Percentiles rank a stretch among this genome's conserved stretches.
Evolutionary conservation across 768 basidiomycete species (phyloP).

Genomic region (Cystofilobasidium ferigula): DNA sequence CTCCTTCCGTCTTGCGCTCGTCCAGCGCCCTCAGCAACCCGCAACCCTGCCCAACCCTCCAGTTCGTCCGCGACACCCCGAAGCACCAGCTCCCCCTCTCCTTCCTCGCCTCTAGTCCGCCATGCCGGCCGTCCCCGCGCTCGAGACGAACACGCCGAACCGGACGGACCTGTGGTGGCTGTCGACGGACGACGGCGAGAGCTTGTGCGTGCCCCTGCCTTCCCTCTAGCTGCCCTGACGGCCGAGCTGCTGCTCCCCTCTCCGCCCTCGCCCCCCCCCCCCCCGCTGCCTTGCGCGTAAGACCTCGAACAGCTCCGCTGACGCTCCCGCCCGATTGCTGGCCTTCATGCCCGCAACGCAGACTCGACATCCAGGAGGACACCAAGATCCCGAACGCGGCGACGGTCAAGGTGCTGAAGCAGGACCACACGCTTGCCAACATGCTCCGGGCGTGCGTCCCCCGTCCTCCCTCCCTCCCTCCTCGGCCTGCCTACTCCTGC

Average conservation of each 20-base stretch:
- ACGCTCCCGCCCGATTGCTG: no score
- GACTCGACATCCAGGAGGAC: slow-evolving; percentile 84
- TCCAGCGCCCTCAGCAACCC: no score
- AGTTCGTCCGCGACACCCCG: background rate
- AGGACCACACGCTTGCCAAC: slow-evolving; percentile 92
- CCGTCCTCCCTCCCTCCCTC: background rate
- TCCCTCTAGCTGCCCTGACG: background rate
- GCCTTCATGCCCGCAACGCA: slow-evolving; percentile 37
- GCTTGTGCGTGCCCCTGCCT: slow-evolving; percentile 70
- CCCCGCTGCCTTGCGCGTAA: no score
- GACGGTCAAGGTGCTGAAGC: slow-evolving; percentile 84
- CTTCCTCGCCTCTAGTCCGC: no score
- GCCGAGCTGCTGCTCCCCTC: background rate
- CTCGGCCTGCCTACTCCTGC: no score
- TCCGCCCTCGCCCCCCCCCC: no score
- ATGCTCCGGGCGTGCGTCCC: slow-evolving; percentile 83
- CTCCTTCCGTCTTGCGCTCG: no score
- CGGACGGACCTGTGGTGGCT: slow-evolving; percentile 83
- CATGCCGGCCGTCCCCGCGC: slow-evolving; percentile 35
- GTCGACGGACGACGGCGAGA: slow-evolving; percentile 67
- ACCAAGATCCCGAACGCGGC: slow-evolving; percentile 97
- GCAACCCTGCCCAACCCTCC: no score
- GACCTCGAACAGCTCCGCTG: no score
- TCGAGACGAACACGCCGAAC: slow-evolving; percentile 76
- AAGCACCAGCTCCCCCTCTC: no score